Evolutionary conservation across 495 filamentous ascomycete species (phyloP).

Genomic region (Choiromyces venosus): DNA sequence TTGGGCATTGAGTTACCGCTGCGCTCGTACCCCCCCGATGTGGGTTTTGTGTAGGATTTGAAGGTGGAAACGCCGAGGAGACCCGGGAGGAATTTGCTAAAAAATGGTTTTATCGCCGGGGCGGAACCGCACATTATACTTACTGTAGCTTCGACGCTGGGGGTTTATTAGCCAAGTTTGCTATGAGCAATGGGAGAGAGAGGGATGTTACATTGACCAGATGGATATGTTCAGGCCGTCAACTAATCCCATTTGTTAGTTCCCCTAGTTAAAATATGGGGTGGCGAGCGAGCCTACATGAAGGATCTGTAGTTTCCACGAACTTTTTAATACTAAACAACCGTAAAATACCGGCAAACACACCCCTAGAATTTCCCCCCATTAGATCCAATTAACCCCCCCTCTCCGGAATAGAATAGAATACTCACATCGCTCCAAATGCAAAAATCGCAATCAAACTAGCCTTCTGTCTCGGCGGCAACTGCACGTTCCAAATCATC

Average conservation of each 20-base stretch:
- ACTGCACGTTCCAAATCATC: slow-evolving; percentile 21
- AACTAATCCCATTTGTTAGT: not conserved
- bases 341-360: slow-evolving; percentile 8
- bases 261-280: not conserved
- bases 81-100: slow-evolving; percentile 12
- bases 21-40: not conserved
- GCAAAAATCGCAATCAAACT: slow-evolving; percentile 15
- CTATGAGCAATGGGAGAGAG: no score
- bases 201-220: slow-evolving; percentile 16
- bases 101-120: slow-evolving; percentile 16
- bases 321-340: slow-evolving; percentile 6
- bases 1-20: not conserved
- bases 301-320: not conserved
- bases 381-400: not conserved
- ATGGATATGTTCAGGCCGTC: slow-evolving; percentile 3
- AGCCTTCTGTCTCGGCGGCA: slow-evolving; percentile 14
- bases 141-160: slow-evolving; percentile 10
- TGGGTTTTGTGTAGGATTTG: not conserved
- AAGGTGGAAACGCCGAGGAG: slow-evolving; percentile 6
- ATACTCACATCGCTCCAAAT: slow-evolving; percentile 14
- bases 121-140: slow-evolving; percentile 26
- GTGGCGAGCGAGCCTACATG: not conserved
- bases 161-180: not conserved
- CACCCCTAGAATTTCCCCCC: slow-evolving; percentile 5
- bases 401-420: not conserved